These are phyloP conservation scores for Sonneratia alba DNA, from an alignment of 345 rosid genomes.

Conservation along the genomic window DNA sequence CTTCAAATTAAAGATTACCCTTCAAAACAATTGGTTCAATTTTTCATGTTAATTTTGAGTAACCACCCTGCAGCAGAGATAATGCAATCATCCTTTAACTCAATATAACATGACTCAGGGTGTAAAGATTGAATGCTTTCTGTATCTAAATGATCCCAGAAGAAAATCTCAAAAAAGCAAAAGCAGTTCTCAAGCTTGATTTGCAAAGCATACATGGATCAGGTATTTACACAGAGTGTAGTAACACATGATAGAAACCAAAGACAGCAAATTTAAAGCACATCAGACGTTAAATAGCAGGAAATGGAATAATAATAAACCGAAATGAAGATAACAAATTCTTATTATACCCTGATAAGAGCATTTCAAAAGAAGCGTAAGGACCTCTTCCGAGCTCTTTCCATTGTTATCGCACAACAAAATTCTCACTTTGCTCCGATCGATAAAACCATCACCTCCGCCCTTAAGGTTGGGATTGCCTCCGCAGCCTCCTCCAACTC, in stretches of 20 bases:
- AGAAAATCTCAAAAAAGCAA: neutral
- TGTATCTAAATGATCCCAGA: neutral
- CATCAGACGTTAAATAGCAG: neutral
- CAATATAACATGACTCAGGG: neutral
- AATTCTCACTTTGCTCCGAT: conserved; percentile 95
- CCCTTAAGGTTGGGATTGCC: conserved; percentile 19
- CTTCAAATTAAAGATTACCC: neutral
- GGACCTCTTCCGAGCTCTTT: conserved; percentile 63
- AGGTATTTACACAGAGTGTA: neutral
- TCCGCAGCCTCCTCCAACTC: conserved; percentile 14
- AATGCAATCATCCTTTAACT: neutral
- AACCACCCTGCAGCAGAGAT: neutral
- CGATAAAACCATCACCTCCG: conserved; percentile 78
- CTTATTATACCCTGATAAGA: conserved; percentile 76
- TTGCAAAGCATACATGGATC: neutral
- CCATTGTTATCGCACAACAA: conserved; percentile 84
- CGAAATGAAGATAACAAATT: conserved; percentile 2
- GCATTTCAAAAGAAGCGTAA: conserved; percentile 70
- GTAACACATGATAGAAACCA: neutral
- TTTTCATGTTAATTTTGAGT: neutral
- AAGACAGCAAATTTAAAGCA: neutral
- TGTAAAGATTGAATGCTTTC: neutral
- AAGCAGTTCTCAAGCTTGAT: neutral
- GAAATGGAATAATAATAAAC: neutral
- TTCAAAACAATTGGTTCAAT: neutral